These are phyloP conservation scores for Colletotrichum magnum DNA, from an alignment of 2,329 filamentous ascomycete species.

Conservation along the genomic window DNA sequence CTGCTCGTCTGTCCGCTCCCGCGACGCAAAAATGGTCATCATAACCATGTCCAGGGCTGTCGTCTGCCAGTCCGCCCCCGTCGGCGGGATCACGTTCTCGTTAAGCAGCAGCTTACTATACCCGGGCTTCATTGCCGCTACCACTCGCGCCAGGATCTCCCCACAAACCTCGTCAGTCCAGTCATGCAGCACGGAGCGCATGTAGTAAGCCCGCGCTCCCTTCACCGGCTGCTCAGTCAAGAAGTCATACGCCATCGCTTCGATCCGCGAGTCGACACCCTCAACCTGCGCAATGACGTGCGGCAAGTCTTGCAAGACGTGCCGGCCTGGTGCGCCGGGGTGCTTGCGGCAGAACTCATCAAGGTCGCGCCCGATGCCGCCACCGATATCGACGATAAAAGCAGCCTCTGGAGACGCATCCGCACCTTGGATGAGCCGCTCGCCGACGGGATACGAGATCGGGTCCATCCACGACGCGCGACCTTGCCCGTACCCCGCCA, in stretches of 20 bases:
- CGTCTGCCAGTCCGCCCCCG: conserved; percentile 29
- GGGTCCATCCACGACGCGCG: conserved; percentile 35
- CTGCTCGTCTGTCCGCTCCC: conserved; percentile 42
- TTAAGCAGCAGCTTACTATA: conserved; percentile 41
- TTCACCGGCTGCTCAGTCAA: conserved; percentile 25
- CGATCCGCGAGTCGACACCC: conserved; percentile 38
- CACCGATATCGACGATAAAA: conserved; percentile 45
- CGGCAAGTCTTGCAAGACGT: conserved; percentile 46
- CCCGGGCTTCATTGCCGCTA: conserved; percentile 38
- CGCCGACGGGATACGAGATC: conserved; percentile 43
- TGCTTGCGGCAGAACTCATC: conserved; percentile 43
- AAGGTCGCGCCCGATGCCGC: conserved; percentile 45
- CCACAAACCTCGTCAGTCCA: conserved; percentile 40
- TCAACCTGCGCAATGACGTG: conserved; percentile 44
- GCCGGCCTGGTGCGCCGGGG: conserved; percentile 41
- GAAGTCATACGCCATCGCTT: conserved; percentile 49
- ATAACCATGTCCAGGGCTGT: conserved; percentile 41
- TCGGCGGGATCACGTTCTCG: conserved; percentile 40
- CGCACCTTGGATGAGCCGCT: conserved; percentile 45
- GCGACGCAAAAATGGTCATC: conserved; percentile 40
- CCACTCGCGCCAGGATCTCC: conserved; percentile 37
- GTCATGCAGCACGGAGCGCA: conserved; percentile 41
- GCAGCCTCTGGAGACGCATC: background rate
- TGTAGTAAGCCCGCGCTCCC: conserved; percentile 39
- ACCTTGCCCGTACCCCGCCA: conserved; percentile 28